A percentile compares a stretch with the other conserved stretches of the same genome.
phyloP scores from a whole-genome alignment of 2,329 filamentous ascomycete genomes.

The Penicillium sp. region DNA sequence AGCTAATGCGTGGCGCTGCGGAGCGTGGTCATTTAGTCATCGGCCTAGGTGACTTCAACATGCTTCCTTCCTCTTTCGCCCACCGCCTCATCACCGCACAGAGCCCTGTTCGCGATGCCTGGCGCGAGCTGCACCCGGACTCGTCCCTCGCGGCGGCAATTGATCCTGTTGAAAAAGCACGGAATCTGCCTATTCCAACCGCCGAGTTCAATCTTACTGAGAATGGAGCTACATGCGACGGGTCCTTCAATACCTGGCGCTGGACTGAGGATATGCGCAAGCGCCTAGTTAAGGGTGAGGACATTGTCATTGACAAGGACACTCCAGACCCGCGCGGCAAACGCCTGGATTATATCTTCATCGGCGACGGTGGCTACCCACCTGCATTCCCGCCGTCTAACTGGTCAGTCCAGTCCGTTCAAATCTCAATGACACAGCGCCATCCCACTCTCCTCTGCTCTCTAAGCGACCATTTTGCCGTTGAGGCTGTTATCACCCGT shows the following conservation, averaged over 20 bases:
- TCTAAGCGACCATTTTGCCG: constrained; percentile 90
- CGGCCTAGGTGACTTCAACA: constrained; percentile 92
- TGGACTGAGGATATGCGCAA: constrained; percentile 74
- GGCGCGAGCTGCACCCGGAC: constrained; percentile 79
- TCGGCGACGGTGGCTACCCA: constrained; percentile 53
- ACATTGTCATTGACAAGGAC: constrained; percentile 63
- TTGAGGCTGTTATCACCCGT: constrained; percentile 71
- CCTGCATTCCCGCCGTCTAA: constrained; percentile 33
- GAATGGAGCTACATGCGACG: constrained; percentile 87
- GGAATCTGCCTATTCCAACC: constrained; percentile 66
- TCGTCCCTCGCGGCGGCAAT: constrained; percentile 74
- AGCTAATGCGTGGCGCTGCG: constrained; percentile 77
- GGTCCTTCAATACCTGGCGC: constrained; percentile 85
- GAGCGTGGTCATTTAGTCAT: constrained; percentile 80
- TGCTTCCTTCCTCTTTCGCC: constrained; percentile 81
- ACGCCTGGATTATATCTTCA: constrained; percentile 91
- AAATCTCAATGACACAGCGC: constrained; percentile 75
- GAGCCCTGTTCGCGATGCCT: constrained; percentile 75
- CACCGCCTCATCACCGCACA: constrained; percentile 79
- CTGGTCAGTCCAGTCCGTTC: constrained; percentile 70
- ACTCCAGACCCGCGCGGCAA: constrained; percentile 73
- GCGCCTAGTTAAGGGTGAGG: constrained; percentile 62
- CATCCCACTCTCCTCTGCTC: constrained; percentile 81
- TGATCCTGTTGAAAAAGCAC: constrained; percentile 64
- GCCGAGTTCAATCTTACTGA: constrained; percentile 73